phyloP scores from a whole-genome alignment of 2,329 filamentous ascomycete genomes.

The Hypoxylon sp. region DNA sequence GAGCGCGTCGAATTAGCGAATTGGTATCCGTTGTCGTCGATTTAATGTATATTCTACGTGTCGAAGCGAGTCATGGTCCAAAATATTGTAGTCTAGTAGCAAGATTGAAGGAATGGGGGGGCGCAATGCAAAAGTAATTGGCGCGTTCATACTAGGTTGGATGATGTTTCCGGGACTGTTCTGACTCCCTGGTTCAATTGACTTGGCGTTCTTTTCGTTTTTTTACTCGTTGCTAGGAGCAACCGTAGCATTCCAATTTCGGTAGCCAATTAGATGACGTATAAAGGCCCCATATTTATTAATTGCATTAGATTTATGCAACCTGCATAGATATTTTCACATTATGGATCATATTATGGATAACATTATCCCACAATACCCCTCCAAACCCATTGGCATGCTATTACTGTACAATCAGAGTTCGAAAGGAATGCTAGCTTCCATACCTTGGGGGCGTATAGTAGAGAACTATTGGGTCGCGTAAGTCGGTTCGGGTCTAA shows the following conservation, averaged over 20 bases:
- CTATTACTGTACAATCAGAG: not conserved
- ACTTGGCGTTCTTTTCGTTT: constrained; percentile 46
- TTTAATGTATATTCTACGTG: constrained; percentile 59
- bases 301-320: constrained; percentile 22
- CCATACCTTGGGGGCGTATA: not conserved
- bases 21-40: constrained; percentile 51
- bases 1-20: constrained; percentile 48
- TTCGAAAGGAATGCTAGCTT: constrained; percentile 5
- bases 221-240: constrained; percentile 49
- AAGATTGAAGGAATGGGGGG: constrained; percentile 57
- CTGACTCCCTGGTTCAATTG: constrained; percentile 33
- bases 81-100: constrained; percentile 53
- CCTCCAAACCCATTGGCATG: not conserved
- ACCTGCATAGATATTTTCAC: constrained; percentile 12
- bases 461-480: not conserved
- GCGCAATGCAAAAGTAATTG: constrained; percentile 53
- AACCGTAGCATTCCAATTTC: constrained; percentile 41
- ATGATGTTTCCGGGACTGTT: constrained; percentile 36
- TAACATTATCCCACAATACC: constrained; percentile 8
- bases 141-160: constrained; percentile 46
- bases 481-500: not conserved
- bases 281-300: not conserved
- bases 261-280: constrained; percentile 37
- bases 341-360: too few relatives aligned
- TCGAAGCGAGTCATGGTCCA: constrained; percentile 58